Base-by-base conservation (phyloP, 1,284 basidiomycete species). In the Pseudozyma hubeiensis region DNA sequence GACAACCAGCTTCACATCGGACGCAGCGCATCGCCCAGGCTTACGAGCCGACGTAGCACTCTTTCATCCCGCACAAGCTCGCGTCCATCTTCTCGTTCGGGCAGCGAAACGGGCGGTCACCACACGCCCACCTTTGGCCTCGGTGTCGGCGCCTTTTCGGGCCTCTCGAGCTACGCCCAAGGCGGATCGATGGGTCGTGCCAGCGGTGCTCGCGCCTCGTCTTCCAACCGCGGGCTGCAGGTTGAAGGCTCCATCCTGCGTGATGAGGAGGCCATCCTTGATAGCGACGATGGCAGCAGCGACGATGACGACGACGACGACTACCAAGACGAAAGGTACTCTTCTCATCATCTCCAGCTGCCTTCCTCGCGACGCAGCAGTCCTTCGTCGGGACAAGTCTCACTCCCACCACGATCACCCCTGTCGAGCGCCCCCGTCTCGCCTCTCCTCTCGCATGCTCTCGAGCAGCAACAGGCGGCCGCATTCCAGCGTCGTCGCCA, bases 211-310 rank as follows among this genome's bases (percentile, higher is more conserved):
- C 57, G 60, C 7, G 33, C 52, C 5, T 53, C 56, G 1, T 53
- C 61, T 13, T 66, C 55, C 2, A 58, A 39, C 0, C 54, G 53
- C 0, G 69, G 69, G 6, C 52, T 72, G 17, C 64, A 66, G 55
- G 64, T 72, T 10, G 69, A 67, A 46, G 69, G 69, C 31, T 64
- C 60, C 24, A 72, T 72, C 30, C 56, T 72, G 13, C 64, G 69
- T 24, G 69, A 66, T 24, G 57, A 66, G 43, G 64, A 66, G 30
- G 64, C 64, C 2, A 54, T 66, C 37, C 57, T 66, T 45, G 43
- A 55, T 44, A 66, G 64, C 53, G 64, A 72, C 52, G 60, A 68
- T 33, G 60, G 57, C 55, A 54, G 49, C 48, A 57, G 54, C 56
- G 54, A 56, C 24, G 53, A 56, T 2, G 53, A 54, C 16, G 49